A percentile compares a stretch with the other conserved stretches of the same genome.
phyloP scores from a whole-genome alignment of 805 yeast species.

The Candida schatavii region DNA sequence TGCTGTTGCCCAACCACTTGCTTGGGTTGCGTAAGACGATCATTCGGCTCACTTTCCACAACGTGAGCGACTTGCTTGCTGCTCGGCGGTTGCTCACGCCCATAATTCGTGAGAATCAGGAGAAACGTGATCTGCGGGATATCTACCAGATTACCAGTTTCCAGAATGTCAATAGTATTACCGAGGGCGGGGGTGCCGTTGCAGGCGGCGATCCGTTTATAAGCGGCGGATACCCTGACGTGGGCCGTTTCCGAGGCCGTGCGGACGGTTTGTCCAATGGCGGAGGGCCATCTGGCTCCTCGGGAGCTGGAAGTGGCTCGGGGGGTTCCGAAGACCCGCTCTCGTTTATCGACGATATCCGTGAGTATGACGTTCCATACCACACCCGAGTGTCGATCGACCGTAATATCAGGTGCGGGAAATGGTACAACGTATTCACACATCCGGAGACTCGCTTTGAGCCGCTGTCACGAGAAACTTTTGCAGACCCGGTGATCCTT shows the following conservation, averaged over 20 bases:
- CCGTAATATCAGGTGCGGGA: conserved; percentile 81
- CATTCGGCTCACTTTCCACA: conserved; percentile 69
- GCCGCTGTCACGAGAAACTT: conserved; percentile 79
- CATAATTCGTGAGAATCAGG: conserved; percentile 63
- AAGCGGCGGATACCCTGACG: conserved; percentile 27
- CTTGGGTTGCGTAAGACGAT: conserved; percentile 68
- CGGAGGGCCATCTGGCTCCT: conserved; percentile 10
- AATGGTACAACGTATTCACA: conserved; percentile 86
- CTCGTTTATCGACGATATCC: conserved; percentile 68
- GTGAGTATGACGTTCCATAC: conserved; percentile 96
- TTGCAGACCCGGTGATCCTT: conserved; percentile 94
- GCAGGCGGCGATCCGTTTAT: conserved; percentile 16
- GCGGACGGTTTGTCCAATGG: no score
- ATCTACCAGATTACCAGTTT: conserved; percentile 59
- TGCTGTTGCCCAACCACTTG: conserved; percentile 80
- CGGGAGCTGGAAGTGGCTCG: conserved; percentile 2
- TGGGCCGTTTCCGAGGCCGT: no score
- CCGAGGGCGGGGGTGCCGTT: not conserved
- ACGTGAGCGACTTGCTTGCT: conserved; percentile 66
- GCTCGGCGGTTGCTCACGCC: conserved; percentile 74
- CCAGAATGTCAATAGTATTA: conserved; percentile 23
- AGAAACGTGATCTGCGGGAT: conserved; percentile 60
- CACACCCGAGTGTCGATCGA: conserved; percentile 97
- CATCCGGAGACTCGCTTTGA: conserved; percentile 52
- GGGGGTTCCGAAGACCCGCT: conserved; percentile 46